Evolutionary conservation across 305 asterid species (phyloP), one percentile per base, ranked within the genome.

Genomic region (Fraxinus greggii): DNA sequence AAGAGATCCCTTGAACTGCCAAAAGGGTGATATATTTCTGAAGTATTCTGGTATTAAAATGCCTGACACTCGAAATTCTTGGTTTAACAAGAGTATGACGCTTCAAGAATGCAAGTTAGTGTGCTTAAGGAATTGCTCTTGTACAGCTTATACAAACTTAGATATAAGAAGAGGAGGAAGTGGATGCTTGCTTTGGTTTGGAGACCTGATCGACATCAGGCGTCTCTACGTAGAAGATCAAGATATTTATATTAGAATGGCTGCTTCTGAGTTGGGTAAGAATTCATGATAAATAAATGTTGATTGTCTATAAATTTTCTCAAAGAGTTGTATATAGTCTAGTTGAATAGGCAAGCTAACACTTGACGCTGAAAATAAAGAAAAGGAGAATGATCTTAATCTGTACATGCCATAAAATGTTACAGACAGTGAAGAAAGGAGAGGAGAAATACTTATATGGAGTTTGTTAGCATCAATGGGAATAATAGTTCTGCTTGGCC

Each of bases 141-240:
- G 88, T 61, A 83, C 26, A 78, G 88, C 86, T 5, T 86, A 80
- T 17, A 12, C 91, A 0, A 26, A 33, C 7, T 29, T 89, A 10
- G 86, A 87, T 80, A 75, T 85, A 12, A 72, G 38, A 24, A 75
- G 77, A 0, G 80, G 54, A 42, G 21, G 77, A 59, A 82, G 24
- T 38, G 91, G 91, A 42, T 87, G 91, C 65, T 63, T 88, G 9
- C 67, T 87, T 51, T 86, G 88, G 87, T 85, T 69, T 40, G 77
- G 61, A 1, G 91, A 87, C 3, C 61, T 86, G 56, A 29, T 79
- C 21, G 86, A 86, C 54, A 79, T 88, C 4, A 79, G 81, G 48
- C 79, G 75, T 10, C 24, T 69, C 2, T 9, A 77, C 9, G 72
- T 65, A 10, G 72, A 26, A 3, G 32, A 23, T 13, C 69, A 77